Evolutionary conservation across 192 early-diverging fungal genomes (phyloP).

Genomic region (Geranomyces variabilis): DNA sequence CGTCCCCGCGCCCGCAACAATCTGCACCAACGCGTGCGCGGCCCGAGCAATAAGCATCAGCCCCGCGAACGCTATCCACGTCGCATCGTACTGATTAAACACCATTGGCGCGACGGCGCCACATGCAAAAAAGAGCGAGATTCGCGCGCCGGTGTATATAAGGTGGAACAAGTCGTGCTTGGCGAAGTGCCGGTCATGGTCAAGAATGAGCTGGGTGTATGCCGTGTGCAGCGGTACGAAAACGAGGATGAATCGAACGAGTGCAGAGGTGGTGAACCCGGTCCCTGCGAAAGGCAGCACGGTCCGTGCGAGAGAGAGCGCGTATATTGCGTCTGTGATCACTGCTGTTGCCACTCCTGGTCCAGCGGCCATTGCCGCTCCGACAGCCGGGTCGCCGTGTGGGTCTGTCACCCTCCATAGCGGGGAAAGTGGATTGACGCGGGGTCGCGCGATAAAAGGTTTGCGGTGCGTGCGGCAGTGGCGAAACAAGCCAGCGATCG

Average conservation of each 20-base stretch:
- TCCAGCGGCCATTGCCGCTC: neutral
- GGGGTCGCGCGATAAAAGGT: neutral
- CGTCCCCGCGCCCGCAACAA: neutral
- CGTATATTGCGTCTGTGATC: constrained; percentile 26
- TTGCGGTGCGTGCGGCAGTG: neutral
- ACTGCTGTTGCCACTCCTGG: neutral
- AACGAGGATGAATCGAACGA: constrained; percentile 17
- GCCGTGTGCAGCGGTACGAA: constrained; percentile 22
- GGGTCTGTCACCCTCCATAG: constrained; percentile 13
- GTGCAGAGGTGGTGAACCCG: neutral
- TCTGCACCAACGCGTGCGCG: constrained; percentile 8
- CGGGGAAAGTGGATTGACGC: constrained; percentile 17
- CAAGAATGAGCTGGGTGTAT: constrained; percentile 16
- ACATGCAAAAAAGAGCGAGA: constrained; percentile 6
- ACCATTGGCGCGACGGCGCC: constrained; percentile 23
- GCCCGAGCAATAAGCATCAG: constrained; percentile 15
- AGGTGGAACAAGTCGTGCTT: constrained; percentile 11
- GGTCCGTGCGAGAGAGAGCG: constrained; percentile 6
- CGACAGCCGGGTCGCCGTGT: neutral
- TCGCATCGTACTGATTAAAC: constrained; percentile 14
- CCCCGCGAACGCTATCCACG: constrained; percentile 22
- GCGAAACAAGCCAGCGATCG: neutral
- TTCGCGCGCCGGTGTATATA: constrained; percentile 18
- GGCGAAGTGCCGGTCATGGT: constrained; percentile 30
- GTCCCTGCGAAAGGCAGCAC: constrained; percentile 11